Percentiles rank a stretch among this genome's conserved stretches.
Evolutionary conservation across 208 protist genomes (phyloP).

Genomic region (Leishmania turanica): DNA sequence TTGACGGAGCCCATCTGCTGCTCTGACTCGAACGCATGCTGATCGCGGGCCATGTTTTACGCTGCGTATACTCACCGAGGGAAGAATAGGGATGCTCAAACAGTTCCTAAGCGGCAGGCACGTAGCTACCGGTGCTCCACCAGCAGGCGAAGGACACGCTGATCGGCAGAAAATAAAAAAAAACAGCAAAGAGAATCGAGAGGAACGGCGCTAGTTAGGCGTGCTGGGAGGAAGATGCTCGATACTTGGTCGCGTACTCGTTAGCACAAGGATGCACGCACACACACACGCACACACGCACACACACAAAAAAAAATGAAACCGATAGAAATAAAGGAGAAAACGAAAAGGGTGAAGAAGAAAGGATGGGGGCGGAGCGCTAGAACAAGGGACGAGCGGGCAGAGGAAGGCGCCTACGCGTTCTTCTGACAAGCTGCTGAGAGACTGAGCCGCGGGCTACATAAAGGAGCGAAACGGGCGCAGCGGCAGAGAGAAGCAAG

Average conservation of each 20-base stretch:
- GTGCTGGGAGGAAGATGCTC: neutral
- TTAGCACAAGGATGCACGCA: neutral
- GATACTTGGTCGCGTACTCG: neutral
- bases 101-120: neutral
- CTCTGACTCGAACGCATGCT: constrained; percentile 80
- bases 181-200: neutral
- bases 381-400: neutral
- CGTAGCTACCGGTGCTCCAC: neutral
- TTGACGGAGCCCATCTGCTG: constrained; percentile 85
- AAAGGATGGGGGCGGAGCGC: neutral
- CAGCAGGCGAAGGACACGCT: neutral
- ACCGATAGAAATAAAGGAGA: neutral
- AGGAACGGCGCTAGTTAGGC: neutral
- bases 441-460: neutral
- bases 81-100: neutral
- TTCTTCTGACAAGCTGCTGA: neutral
- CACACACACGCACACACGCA: neutral
- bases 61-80: no score
- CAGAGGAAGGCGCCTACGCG: neutral
- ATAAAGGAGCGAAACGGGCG: neutral
- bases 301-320: neutral
- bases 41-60: constrained; percentile 52
- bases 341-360: neutral
- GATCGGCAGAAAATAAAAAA: neutral
- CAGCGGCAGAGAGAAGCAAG: neutral